Conservation (phyloP, 2,329 filamentous ascomycete genomes). For the Colletotrichum camelliae region DNA sequence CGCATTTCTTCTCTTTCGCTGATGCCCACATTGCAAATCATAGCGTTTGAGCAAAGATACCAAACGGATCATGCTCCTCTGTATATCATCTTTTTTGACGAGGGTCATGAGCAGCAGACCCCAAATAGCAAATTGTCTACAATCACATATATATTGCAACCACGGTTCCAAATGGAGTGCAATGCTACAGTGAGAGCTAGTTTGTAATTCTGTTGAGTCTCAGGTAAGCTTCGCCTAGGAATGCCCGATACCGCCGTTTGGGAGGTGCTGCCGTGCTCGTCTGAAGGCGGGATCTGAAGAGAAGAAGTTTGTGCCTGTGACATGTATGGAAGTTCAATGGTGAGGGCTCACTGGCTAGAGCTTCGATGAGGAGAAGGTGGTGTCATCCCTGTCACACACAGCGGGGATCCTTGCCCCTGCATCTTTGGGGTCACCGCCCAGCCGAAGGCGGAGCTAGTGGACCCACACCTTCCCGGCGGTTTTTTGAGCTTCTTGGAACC, state of each 20-base stretch:
- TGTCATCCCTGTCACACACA: neutral
- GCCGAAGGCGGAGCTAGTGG: neutral
- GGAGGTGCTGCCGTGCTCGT: neutral
- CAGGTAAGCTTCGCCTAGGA: neutral
- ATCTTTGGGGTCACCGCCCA: neutral
- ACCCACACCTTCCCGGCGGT: neutral
- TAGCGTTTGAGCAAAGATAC: constrained; percentile 1
- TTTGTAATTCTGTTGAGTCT: neutral
- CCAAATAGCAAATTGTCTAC: neutral
- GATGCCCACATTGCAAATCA: constrained; percentile 1
- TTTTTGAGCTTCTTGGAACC: constrained; percentile 14
- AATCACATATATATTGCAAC: neutral
- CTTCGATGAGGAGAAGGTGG: neutral
- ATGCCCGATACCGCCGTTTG: neutral
- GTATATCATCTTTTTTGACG: neutral
- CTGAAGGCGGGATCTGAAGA: neutral
- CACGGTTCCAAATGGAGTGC: neutral
- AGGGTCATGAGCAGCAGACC: neutral
- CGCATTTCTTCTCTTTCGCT: neutral
- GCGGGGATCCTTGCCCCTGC: constrained; percentile 1
- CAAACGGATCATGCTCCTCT: neutral
- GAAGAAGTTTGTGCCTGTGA: neutral
- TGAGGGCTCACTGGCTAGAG: neutral
- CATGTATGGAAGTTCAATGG: neutral
- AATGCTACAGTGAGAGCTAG: neutral